These are phyloP conservation scores for Cymodocea nodosa DNA, from an alignment of 116 monocot species.

Conservation along the genomic window DNA sequence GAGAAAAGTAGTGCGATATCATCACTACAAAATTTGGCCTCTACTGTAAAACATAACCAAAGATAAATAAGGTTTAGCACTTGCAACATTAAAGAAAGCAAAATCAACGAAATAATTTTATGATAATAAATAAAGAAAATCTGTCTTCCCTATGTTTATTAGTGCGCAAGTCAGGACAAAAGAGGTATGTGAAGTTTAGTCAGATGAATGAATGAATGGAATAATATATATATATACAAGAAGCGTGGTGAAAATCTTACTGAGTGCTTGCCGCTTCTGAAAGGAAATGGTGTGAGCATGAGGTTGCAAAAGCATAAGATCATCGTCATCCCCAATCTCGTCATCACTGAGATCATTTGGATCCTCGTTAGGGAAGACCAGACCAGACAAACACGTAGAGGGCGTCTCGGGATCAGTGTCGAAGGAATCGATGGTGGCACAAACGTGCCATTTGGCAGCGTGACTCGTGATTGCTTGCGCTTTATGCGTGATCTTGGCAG, in stretches of 20 bases:
- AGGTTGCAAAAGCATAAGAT: conserved; percentile 9
- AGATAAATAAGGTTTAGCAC: too few relatives aligned
- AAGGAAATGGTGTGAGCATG: conserved; percentile 23
- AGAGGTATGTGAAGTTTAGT: too few relatives aligned
- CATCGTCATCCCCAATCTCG: conserved; percentile 11
- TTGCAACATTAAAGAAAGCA: too few relatives aligned
- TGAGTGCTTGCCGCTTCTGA: conserved; percentile 51
- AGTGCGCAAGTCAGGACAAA: too few relatives aligned
- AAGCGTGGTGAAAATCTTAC: conserved; percentile 9
- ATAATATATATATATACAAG: too few relatives aligned
- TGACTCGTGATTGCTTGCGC: conserved; percentile 69
- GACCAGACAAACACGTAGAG: not conserved
- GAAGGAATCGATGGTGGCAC: conserved; percentile 41
- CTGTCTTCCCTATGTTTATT: too few relatives aligned
- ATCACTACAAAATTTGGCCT: too few relatives aligned
- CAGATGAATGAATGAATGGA: not conserved
- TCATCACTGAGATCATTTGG: conserved; percentile 4
- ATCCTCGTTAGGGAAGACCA: not conserved
- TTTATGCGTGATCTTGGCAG: conserved; percentile 80
- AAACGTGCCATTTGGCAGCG: conserved; percentile 66
- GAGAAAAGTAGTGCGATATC: too few relatives aligned
- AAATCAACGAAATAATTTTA: too few relatives aligned
- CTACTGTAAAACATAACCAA: too few relatives aligned
- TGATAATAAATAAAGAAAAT: too few relatives aligned
- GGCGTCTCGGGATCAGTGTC: conserved; percentile 16